Evolutionary conservation across 1,139 yeast genomes (phyloP).

Genomic region (Debaryomycetaceae sp.): DNA sequence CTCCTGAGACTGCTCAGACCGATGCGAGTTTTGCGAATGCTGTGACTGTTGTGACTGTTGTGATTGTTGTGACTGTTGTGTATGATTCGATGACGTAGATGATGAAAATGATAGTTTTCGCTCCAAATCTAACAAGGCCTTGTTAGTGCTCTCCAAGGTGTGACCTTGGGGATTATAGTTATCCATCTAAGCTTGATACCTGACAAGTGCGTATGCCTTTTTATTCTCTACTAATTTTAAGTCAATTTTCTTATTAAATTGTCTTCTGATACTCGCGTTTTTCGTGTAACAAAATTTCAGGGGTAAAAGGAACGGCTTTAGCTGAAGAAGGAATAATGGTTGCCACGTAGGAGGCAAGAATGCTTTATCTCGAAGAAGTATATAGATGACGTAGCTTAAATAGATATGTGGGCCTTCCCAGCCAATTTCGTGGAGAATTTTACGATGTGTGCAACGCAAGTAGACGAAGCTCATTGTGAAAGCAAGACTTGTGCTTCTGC

Average conservation of each 20-base stretch:
- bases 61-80: slow-evolving; percentile 17
- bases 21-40: slow-evolving; percentile 19
- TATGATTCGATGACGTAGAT: slow-evolving; percentile 23
- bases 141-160: slow-evolving; percentile 20
- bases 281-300: slow-evolving; percentile 1
- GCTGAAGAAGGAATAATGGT: no score
- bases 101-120: slow-evolving; percentile 28
- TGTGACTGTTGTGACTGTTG: slow-evolving; percentile 9
- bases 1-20: slow-evolving; percentile 11
- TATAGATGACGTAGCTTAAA: no score
- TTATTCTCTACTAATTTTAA: no score
- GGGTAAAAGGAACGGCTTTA: slow-evolving; percentile 1
- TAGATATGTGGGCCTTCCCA: no score
- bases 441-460: neutral
- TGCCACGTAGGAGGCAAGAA: no score
- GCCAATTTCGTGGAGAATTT: no score
- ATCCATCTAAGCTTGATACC: neutral
- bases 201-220: no score
- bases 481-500: slow-evolving; percentile 9
- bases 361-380: no score
- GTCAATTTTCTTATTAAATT: no score
- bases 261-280: slow-evolving; percentile 2
- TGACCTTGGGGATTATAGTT: slow-evolving; percentile 2
- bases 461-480: neutral
- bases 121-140: slow-evolving; percentile 27